A percentile compares a stretch with the other conserved stretches of the same genome.
phyloP scores from a whole-genome alignment of 345 rosid species.

The Eucalyptus sp. region DNA sequence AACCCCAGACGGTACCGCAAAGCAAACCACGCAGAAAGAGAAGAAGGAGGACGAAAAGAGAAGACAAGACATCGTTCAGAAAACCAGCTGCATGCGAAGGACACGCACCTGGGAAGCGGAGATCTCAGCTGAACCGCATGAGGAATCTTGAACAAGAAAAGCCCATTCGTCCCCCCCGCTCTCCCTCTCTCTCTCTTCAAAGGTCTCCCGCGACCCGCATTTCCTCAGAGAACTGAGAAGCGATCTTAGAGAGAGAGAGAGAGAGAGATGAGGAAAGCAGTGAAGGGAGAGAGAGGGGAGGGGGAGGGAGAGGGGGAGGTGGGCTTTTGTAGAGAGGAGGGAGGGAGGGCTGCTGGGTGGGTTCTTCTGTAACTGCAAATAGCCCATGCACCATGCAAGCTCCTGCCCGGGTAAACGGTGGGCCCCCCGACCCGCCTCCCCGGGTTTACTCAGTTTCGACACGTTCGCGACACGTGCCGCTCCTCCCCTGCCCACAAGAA shows the following conservation, averaged over 20 bases:
- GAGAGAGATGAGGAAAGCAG: neutral
- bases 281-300: neutral
- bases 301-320: neutral
- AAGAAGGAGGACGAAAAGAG: neutral
- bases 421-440: neutral
- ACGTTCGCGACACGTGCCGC: neutral
- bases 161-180: neutral
- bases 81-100: neutral
- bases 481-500: neutral
- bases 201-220: neutral
- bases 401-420: neutral
- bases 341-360: neutral
- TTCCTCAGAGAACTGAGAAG: neutral
- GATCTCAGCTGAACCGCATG: neutral
- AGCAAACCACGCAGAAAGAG: neutral
- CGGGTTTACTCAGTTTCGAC: neutral
- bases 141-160: neutral
- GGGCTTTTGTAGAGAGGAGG: neutral
- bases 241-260: neutral
- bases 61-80: neutral
- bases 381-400: neutral
- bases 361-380: neutral
- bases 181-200: neutral
- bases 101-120: neutral
- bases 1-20: neutral